These are phyloP conservation scores for Zygoascus flipseniorum DNA, from an alignment of 805 yeast species.

Conservation along the genomic window DNA sequence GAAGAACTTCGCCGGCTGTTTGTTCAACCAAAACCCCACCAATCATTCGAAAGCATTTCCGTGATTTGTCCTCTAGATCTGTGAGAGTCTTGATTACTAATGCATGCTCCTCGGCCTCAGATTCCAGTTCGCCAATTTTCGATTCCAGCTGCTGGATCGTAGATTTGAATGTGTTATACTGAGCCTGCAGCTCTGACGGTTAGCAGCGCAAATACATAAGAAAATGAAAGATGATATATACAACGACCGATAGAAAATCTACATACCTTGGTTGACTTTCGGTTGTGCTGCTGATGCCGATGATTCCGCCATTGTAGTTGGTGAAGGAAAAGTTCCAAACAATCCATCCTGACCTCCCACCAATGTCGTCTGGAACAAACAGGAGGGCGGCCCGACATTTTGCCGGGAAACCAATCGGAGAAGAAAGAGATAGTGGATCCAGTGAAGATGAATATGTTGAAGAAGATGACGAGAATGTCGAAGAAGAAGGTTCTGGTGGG, in stretches of 20 bases:
- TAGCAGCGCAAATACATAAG: not conserved
- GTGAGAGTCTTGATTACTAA: constrained; percentile 53
- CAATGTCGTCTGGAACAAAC: not conserved
- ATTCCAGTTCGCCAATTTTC: constrained; percentile 34
- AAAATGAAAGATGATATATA: not conserved
- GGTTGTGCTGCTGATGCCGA: constrained; percentile 12
- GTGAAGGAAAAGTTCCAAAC: not conserved
- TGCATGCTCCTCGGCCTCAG: constrained; percentile 36
- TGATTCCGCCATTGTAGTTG: not conserved
- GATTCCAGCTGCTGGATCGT: constrained; percentile 27
- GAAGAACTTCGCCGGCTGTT: constrained; percentile 66
- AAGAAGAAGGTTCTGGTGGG: not conserved
- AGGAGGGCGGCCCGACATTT: constrained; percentile 13
- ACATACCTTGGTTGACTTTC: constrained; percentile 18
- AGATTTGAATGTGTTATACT: constrained; percentile 33
- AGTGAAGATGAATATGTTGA: constrained; percentile 15
- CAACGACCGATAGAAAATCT: not conserved
- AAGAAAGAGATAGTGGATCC: constrained; percentile 18
- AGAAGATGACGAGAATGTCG: not conserved
- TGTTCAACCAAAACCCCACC: constrained; percentile 88
- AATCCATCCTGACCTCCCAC: not conserved
- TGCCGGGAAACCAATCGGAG: constrained; percentile 14
- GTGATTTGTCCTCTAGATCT: constrained; percentile 38
- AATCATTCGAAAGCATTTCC: constrained; percentile 87
- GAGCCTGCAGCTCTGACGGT: constrained; percentile 28